Base-by-base conservation (phyloP, 1,284 basidiomycete genomes). In the Cryptococcus jaspeensis region DNA sequence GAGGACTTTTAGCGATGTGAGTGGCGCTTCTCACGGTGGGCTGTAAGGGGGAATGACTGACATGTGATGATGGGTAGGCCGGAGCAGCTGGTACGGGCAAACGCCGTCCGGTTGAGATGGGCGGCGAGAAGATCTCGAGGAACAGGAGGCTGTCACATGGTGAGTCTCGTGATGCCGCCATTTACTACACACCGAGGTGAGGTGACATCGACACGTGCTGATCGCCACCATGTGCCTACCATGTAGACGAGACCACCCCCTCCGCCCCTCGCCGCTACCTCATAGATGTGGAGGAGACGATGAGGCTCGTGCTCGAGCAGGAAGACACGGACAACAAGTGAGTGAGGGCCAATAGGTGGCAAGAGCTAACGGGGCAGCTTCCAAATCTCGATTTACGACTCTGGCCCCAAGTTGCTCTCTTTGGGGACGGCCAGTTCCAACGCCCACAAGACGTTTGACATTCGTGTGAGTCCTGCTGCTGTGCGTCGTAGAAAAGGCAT, bases 211-310 rank as follows among this genome's bases (percentile, higher is more conserved):
- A 9, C 28, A 32, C 28, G 28, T 32, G 28, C 28, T 32, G 28
- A 32, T 32, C 28, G 28, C 15, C 40, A n/a, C 23, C 23, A 20
- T 23, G 39, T 8, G 54, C 54, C 61, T 49, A 61, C 41, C 3
- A 35, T 16, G 8, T 59, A 80, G 81, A 83, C 61, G 81, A 81
- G 62, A 73, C 63, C 50, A 78, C 74, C 39, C 72, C 70, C 48
- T 70, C 73, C 3, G 80, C 78, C 39, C 79, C 73, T 20, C 83
- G 92, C 44, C 87, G 92, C 35, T 99, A 97, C 80, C 84, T 98
- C 39, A 92, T 99, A 60, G 95, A 98, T 69, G 95, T 99, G n/a
- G 95, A 99, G 71, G 93, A 97, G 79, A 99, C 95, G 35, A 93
- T 99, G 75, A 87, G 93, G 46, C 86, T 97, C 58, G 87, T 99